Percentiles rank a stretch among this genome's conserved stretches.
These are phyloP conservation scores for Scorias spongiosa DNA, from an alignment of 2,329 filamentous ascomycete species.

Conservation along the genomic window DNA sequence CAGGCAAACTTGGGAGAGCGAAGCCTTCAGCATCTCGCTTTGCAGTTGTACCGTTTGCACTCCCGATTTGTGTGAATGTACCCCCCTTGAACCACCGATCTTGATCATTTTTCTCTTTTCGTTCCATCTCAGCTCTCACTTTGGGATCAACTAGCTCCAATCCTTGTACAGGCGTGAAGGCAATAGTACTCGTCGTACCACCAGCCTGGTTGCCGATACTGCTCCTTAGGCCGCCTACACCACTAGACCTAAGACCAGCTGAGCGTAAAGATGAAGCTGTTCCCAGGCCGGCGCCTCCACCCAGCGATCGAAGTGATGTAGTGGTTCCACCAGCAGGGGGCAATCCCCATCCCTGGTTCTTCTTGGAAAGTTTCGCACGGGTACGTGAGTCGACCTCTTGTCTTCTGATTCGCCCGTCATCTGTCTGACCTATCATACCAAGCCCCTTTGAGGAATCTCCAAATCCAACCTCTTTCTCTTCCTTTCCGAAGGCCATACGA, in stretches of 20 bases:
- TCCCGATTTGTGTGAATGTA: slow-evolving; percentile 79
- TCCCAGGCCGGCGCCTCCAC: slow-evolving; percentile 38
- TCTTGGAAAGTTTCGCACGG: slow-evolving; percentile 80
- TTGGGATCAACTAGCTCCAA: slow-evolving; percentile 92
- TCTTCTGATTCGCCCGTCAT: slow-evolving; percentile 76
- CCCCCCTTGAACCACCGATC: slow-evolving; percentile 95
- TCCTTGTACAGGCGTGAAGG: slow-evolving; percentile 89
- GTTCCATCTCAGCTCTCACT: slow-evolving; percentile 68
- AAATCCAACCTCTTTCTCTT: slow-evolving; percentile 87
- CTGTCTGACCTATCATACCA: slow-evolving; percentile 85
- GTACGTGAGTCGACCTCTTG: slow-evolving; percentile 88
- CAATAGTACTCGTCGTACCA: slow-evolving; percentile 55
- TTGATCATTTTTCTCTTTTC: slow-evolving; percentile 86
- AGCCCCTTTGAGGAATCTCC: slow-evolving; percentile 76
- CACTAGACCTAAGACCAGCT: slow-evolving; percentile 64
- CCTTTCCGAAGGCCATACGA: slow-evolving; percentile 86
- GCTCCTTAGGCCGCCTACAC: slow-evolving; percentile 44
- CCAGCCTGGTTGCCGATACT: slow-evolving; percentile 38
- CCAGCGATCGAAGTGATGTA: slow-evolving; percentile 65
- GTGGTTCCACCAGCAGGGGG: slow-evolving; percentile 53
- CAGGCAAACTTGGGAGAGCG: slow-evolving; percentile 65
- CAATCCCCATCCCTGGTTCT: slow-evolving; percentile 88
- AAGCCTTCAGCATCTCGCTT: slow-evolving; percentile 51
- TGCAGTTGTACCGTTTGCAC: slow-evolving; percentile 20
- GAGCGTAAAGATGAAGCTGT: slow-evolving; percentile 57